Evolutionary conservation across 2,329 filamentous ascomycete species (phyloP).

Genomic region (Herpotrichia juniperi): DNA sequence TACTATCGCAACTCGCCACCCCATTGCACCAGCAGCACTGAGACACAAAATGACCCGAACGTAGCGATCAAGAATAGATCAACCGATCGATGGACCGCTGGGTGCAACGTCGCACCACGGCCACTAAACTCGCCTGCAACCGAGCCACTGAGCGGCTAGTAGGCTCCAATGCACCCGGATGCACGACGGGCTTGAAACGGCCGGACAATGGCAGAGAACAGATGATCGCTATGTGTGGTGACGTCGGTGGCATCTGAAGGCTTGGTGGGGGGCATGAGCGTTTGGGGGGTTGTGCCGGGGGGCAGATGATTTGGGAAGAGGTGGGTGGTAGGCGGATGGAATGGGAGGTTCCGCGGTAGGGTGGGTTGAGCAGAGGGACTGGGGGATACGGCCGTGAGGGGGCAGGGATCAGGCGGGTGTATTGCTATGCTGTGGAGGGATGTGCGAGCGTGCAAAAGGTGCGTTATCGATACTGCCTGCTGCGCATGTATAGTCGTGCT

Average conservation of each 20-base stretch:
- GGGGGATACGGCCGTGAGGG: neutral
- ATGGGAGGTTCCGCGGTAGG: neutral
- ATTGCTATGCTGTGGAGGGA: neutral
- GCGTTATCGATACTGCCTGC: slow-evolving; percentile 5
- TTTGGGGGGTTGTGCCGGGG: slow-evolving; percentile 4
- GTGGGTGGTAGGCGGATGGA: neutral
- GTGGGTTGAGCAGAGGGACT: neutral
- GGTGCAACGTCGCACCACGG: slow-evolving; percentile 28
- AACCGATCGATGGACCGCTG: slow-evolving; percentile 22
- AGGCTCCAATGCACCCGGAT: slow-evolving; percentile 13
- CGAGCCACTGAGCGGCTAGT: slow-evolving; percentile 18
- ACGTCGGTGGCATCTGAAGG: slow-evolving; percentile 15
- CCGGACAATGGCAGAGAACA: slow-evolving; percentile 2
- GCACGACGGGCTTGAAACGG: slow-evolving; percentile 18
- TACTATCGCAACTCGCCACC: slow-evolving; percentile 2
- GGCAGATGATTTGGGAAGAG: slow-evolving; percentile 10
- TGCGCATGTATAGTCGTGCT: neutral
- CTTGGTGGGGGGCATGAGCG: slow-evolving; percentile 1
- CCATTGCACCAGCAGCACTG: slow-evolving; percentile 4
- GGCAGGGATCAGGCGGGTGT: neutral
- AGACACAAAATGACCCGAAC: slow-evolving; percentile 8
- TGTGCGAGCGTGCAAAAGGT: neutral
- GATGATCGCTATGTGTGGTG: slow-evolving; percentile 8
- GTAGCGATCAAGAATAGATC: slow-evolving; percentile 16
- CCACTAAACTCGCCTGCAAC: slow-evolving; percentile 15